These are phyloP conservation scores for Fomitopsis schrenkii DNA, from an alignment of 1,284 basidiomycete genomes.

Conservation along the genomic window DNA sequence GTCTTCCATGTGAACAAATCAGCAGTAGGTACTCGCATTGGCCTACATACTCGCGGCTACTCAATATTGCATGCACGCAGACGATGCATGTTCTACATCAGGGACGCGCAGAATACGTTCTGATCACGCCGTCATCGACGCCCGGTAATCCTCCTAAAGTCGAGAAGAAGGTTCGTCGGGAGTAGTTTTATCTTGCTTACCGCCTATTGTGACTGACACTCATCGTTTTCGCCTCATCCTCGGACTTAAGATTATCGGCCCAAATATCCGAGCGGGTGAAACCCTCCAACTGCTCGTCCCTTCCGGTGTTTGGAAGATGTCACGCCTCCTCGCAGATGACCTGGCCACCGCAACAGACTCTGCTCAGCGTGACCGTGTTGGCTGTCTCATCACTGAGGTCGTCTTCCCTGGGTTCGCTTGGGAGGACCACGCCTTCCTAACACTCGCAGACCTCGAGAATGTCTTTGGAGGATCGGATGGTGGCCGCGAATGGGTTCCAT, in stretches of 20 bases:
- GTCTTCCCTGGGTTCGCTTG: slow-evolving; percentile 45
- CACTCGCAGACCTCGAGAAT: slow-evolving; percentile 24
- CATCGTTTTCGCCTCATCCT: background rate
- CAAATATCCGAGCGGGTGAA: slow-evolving; percentile 36
- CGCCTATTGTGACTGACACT: background rate
- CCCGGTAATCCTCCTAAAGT: slow-evolving; percentile 29
- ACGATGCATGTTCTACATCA: slow-evolving; percentile 47
- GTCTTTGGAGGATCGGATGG: slow-evolving; percentile 27
- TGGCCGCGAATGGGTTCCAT: slow-evolving; percentile 12
- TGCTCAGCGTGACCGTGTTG: slow-evolving; percentile 22
- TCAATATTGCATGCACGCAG: slow-evolving; percentile 19
- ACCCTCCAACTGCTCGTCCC: slow-evolving; percentile 41
- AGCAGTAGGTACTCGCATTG: slow-evolving; percentile 24
- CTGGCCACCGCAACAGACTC: slow-evolving; percentile 13
- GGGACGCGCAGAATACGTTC: slow-evolving; percentile 44
- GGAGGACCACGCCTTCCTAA: slow-evolving; percentile 45
- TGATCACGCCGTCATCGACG: slow-evolving; percentile 29
- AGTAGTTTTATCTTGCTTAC: background rate
- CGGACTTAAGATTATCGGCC: slow-evolving; percentile 33
- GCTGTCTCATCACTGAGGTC: slow-evolving; percentile 47
- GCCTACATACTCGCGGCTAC: background rate
- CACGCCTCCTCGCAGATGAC: slow-evolving; percentile 38
- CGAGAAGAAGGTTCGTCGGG: slow-evolving; percentile 31
- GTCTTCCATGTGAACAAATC: slow-evolving; percentile 46
- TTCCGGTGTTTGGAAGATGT: slow-evolving; percentile 48